phyloP scores from a whole-genome alignment of 2,329 filamentous ascomycete genomes.

The Phaeosphaeriaceae sp. region DNA sequence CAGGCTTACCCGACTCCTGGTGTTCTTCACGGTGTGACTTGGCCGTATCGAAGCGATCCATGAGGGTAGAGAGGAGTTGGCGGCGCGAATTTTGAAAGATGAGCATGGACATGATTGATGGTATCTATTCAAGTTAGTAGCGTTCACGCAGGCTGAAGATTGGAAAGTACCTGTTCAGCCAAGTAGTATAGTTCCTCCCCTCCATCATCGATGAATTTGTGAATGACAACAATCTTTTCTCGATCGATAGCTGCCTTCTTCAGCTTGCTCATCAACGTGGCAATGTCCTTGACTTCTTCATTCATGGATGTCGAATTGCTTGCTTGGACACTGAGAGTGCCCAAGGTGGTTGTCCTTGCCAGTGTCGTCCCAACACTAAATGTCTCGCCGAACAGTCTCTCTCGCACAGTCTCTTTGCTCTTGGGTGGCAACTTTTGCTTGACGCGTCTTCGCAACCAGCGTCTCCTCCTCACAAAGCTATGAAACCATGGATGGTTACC shows the following conservation, averaged over 20 bases:
- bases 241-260: conserved; percentile 79
- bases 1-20: conserved; percentile 48
- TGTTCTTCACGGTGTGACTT: conserved; percentile 58
- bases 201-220: conserved; percentile 79
- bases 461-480: conserved; percentile 87
- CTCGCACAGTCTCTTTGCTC: conserved; percentile 37
- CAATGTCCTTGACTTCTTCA: conserved; percentile 68
- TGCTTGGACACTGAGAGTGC: conserved; percentile 54
- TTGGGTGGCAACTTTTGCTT: conserved; percentile 60
- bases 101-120: conserved; percentile 66
- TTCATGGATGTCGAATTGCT: conserved; percentile 45
- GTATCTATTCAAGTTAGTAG: conserved; percentile 36
- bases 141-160: not conserved
- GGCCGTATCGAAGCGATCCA: conserved; percentile 60
- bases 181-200: conserved; percentile 75
- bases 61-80: conserved; percentile 74
- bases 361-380: conserved; percentile 47
- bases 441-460: conserved; percentile 83
- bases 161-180: conserved; percentile 59
- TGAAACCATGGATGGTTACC: conserved; percentile 88
- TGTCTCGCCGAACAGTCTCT: conserved; percentile 46
- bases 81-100: conserved; percentile 88
- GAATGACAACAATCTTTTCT: conserved; percentile 85
- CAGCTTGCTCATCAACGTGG: conserved; percentile 71
- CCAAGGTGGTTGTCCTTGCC: conserved; percentile 34